Evolutionary conservation across 2,329 filamentous ascomycete genomes (phyloP).

Genomic region (Cordyceps javanica): DNA sequence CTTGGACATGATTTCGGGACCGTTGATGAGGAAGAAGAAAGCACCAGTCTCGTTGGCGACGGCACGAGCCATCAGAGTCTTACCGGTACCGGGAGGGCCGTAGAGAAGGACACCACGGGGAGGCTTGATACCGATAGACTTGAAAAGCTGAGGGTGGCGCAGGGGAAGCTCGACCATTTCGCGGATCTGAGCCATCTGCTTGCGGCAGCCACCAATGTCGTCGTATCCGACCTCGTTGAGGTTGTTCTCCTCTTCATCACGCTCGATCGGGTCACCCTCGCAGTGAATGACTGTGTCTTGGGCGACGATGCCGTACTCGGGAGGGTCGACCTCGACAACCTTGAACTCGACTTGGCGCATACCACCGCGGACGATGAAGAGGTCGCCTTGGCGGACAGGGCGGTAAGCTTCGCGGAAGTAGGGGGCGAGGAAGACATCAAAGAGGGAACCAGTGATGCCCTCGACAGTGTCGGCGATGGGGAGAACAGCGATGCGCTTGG

Average conservation of each 20-base stretch:
- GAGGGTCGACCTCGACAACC: slow-evolving; percentile 96
- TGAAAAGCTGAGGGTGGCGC: slow-evolving; percentile 97
- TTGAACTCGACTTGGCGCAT: slow-evolving; percentile 99
- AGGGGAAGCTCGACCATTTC: slow-evolving; percentile 97
- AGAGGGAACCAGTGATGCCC: slow-evolving; percentile 93
- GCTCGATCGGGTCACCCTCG: slow-evolving; percentile 90
- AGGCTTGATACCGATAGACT: slow-evolving; percentile 99
- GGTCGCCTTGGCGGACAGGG: slow-evolving; percentile 92
- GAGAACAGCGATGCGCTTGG: slow-evolving; percentile 97
- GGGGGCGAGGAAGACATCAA: slow-evolving; percentile 97
- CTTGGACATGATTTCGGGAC: slow-evolving; percentile 99
- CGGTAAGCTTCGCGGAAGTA: slow-evolving; percentile 99
- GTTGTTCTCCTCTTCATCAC: slow-evolving; percentile 98
- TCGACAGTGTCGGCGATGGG: slow-evolving; percentile 98
- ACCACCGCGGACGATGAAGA: slow-evolving; percentile 94
- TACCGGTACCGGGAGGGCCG: slow-evolving; percentile 97
- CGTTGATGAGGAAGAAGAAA: slow-evolving; percentile 99
- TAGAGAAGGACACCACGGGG: slow-evolving; percentile 95
- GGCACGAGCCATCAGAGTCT: slow-evolving; percentile 97
- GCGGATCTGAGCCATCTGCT: slow-evolving; percentile 99
- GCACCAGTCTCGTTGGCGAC: slow-evolving; percentile 98
- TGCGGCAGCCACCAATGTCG: slow-evolving; percentile 97
- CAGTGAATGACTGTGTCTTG: slow-evolving; percentile 99
- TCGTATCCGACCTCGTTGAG: slow-evolving; percentile 98
- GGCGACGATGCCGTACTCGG: slow-evolving; percentile 97